Base-by-base conservation (phyloP, 148 eudicot genomes). In the Rhododendron ovatum region DNA sequence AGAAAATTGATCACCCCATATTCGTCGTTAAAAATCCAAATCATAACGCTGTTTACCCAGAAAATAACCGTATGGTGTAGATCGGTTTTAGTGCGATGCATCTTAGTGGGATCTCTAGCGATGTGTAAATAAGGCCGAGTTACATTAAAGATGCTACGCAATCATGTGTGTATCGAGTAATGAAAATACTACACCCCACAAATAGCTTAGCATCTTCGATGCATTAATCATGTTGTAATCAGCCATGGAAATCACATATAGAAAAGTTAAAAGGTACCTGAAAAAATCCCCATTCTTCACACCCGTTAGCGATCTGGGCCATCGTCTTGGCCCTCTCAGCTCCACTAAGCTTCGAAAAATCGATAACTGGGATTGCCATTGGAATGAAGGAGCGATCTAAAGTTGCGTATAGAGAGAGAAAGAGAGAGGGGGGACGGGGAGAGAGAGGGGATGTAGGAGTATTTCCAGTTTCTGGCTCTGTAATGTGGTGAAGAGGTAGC, bases 231-330 rank as follows among this genome's bases (percentile, higher is more conserved):
- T 24, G 30, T 63, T 63, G 11, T 28, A 28, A 69, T 12, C 75
- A 28, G 33, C 75, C 0, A 65, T 24, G 37, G 35, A 28, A 69
- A 10, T 69, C 3, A 18, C 17, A 28, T 26, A 67, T 12, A 26
- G 74, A 26, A 35, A 67, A 2, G 74, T 67, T 67, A 12, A 26
- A 67, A 63, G 3, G 33, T 88, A 95, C 99, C 98, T 96, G 98
- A 83, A 96, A 96, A 86, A 96, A 96, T 74, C 99, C 99, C 98
- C 98, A 96, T 87, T 96, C 92, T 86, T 94, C 89, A 43, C 99
- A 96, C 24, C 98, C 91, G 26, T 85, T 89, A 78, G 95, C 98
- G 88, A 96, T 89, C 85, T 92, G 86, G 82, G 98, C 93, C 93
- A 95, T 81, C 67, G 94, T 92, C 28, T 91, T 87, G 78, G 94